A percentile compares a stretch with the other conserved stretches of the same genome.
Conservation (phyloP, 164 flowering plant genomes). For the Berberis vulgaris region DNA sequence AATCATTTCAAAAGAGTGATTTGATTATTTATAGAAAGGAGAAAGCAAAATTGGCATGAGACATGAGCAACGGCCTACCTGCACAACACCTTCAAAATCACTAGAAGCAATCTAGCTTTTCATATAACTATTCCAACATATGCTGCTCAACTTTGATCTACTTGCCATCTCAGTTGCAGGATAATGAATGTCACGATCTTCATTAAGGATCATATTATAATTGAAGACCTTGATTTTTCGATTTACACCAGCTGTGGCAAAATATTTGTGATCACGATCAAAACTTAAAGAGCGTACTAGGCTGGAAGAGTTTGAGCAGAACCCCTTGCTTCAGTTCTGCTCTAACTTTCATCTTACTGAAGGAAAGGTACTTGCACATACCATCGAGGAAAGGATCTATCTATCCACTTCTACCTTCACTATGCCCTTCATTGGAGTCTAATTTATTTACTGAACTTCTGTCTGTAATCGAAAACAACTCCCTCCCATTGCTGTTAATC, state of each 20-base stretch:
- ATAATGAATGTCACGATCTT: neutral
- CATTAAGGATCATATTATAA: neutral
- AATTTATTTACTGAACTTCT: constrained; percentile 70
- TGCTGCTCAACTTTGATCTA: neutral
- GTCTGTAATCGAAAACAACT: constrained; percentile 48
- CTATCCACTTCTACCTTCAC: constrained; percentile 52
- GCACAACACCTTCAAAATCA: constrained; percentile 4
- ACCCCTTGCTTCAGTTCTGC: neutral
- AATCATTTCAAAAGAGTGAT: neutral
- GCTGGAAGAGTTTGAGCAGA: neutral
- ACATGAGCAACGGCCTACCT: neutral
- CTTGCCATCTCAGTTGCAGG: constrained; percentile 3
- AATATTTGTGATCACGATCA: neutral
- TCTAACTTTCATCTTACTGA: neutral
- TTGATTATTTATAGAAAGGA: neutral
- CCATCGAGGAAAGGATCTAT: constrained; percentile 32
- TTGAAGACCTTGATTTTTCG: constrained; percentile 1
- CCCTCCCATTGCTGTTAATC: constrained; percentile 46
- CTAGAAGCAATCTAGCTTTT: constrained; percentile 1
- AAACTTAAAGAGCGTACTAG: constrained; percentile 3
- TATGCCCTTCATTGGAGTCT: constrained; percentile 28
- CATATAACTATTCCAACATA: constrained; percentile 5
- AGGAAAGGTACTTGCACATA: neutral
- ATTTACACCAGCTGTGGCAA: constrained; percentile 1
- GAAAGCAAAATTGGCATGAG: neutral